Evolutionary conservation across 108 stramenopile genomes (phyloP).

Genomic region (Cylindrotheca closterium): DNA sequence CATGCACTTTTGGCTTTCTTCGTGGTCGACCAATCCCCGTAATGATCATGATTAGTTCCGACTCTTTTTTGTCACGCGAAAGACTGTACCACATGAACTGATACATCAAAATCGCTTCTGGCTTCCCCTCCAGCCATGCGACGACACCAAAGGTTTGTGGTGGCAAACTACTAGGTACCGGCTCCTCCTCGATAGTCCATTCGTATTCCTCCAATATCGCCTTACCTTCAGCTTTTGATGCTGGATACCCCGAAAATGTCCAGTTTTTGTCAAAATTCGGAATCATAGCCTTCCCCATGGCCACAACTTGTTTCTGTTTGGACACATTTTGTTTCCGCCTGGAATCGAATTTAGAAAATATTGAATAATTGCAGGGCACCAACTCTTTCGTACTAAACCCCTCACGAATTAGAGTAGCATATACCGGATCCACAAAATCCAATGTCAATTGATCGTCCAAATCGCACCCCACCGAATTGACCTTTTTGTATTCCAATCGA

Average conservation of each 20-base stretch:
- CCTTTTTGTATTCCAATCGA: neutral
- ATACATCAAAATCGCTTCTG: slow-evolving; percentile 26
- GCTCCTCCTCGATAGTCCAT: slow-evolving; percentile 29
- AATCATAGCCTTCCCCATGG: slow-evolving; percentile 8
- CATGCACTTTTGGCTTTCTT: slow-evolving; percentile 5
- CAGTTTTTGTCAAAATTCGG: slow-evolving; percentile 8
- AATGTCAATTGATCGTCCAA: slow-evolving; percentile 14
- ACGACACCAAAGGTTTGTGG: slow-evolving; percentile 29
- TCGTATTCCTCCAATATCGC: neutral
- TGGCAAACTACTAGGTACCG: slow-evolving; percentile 15
- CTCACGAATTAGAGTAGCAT: slow-evolving; percentile 16
- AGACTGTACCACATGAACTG: slow-evolving; percentile 29
- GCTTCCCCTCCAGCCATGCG: slow-evolving; percentile 19
- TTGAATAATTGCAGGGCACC: neutral
- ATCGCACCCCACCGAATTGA: slow-evolving; percentile 1
- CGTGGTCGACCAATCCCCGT: slow-evolving; percentile 34
- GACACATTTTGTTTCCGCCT: slow-evolving; percentile 6
- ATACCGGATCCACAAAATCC: slow-evolving; percentile 37
- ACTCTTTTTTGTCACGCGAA: slow-evolving; percentile 9
- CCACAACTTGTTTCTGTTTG: slow-evolving; percentile 3
- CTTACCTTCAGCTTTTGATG: slow-evolving; percentile 7
- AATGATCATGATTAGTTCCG: slow-evolving; percentile 60
- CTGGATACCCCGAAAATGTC: too few species aligned
- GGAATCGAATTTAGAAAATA: slow-evolving; percentile 3
- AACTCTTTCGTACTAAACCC: slow-evolving; percentile 10